Base-by-base conservation (phyloP, 495 filamentous ascomycete species). In the Neurospora sp. region DNA sequence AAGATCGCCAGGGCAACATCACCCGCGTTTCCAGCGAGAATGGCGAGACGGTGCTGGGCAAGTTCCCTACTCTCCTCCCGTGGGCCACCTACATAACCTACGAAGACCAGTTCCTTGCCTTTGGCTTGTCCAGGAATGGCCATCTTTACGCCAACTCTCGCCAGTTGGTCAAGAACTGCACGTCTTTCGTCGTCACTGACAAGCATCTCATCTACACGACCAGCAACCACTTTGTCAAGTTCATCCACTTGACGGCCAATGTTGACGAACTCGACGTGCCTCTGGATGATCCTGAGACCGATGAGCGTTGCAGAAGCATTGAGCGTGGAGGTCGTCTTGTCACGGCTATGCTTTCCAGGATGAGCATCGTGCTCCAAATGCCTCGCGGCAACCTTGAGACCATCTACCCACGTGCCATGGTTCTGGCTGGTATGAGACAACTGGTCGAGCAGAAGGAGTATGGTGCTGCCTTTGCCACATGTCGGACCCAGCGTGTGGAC, bases 321-420 rank as follows among this genome's bases (percentile, higher is more conserved):
- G 96, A 99, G 78, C 89, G 96, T 76, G 96, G 96, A 48, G 93
- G 91, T 8, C 88, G 89, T 35, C 84, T 99, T 37, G 91, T 99
- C 69, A 93, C 93, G 5, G 94, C 92, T 62, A 97, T 97, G 83
- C 96, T 96, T 5, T 92, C 92, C 18, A 90, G 88, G 39, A 95
- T 94, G 81, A 89, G 89, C 44, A 82, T 98, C 37, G 88, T 94
- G 6, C 84, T 98, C 7, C 96, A 98, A 78, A 96, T 97, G 90
- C 96, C 96, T 5, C 87, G 96, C 77, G 96, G 96, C 38, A 99
- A 99, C 75, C 85, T 98, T 14, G 96, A 99, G 80, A 98, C 95
- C 0, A 96, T 97, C 72, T 98, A 90, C 78, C 96, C 96, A 40
- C 89, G 96, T 69, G 96, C 96, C 7, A 89, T 99, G 78, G 94